Conservation (phyloP, 768 basidiomycete species). For the Agaricus blazei region DNA sequence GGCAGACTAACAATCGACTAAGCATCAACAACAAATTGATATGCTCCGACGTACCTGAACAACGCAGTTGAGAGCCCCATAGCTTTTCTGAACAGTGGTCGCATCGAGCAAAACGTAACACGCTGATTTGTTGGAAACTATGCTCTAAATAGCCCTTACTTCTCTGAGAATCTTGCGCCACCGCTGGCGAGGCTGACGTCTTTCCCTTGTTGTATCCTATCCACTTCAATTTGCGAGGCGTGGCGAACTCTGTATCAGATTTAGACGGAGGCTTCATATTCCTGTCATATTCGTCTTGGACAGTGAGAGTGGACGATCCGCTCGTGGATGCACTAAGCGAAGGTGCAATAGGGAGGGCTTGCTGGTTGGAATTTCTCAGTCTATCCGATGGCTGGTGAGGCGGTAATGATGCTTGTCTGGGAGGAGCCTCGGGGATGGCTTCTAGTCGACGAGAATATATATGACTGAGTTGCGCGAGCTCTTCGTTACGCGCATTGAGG, state of each 20-base stretch:
- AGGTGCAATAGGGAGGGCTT: slow-evolving; percentile 29
- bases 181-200: slow-evolving; percentile 31
- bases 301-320: slow-evolving; percentile 37
- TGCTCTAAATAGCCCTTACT: slow-evolving; percentile 54
- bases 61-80: slow-evolving; percentile 96
- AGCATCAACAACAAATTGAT: not conserved
- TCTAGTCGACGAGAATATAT: slow-evolving; percentile 83
- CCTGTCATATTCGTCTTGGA: slow-evolving; percentile 42
- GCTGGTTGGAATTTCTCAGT: slow-evolving; percentile 17
- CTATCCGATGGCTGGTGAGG: slow-evolving; percentile 23
- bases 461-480: slow-evolving; percentile 81
- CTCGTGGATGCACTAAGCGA: slow-evolving; percentile 39
- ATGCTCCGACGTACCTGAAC: slow-evolving; percentile 60
- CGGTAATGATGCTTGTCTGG: slow-evolving; percentile 17
- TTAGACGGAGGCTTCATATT: slow-evolving; percentile 32
- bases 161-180: slow-evolving; percentile 17
- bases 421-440: slow-evolving; percentile 29
- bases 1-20: slow-evolving; percentile 56
- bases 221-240: slow-evolving; percentile 69
- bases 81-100: slow-evolving; percentile 97
- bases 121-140: slow-evolving; percentile 83
- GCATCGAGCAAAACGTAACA: slow-evolving; percentile 85
- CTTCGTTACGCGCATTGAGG: slow-evolving; percentile 88
- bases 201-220: slow-evolving; percentile 51
- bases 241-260: slow-evolving; percentile 41